Percentiles rank a stretch among this genome's conserved stretches.
These are phyloP conservation scores for Chrysoporthe puriensis DNA, from an alignment of 2,329 filamentous ascomycete species.

Conservation along the genomic window DNA sequence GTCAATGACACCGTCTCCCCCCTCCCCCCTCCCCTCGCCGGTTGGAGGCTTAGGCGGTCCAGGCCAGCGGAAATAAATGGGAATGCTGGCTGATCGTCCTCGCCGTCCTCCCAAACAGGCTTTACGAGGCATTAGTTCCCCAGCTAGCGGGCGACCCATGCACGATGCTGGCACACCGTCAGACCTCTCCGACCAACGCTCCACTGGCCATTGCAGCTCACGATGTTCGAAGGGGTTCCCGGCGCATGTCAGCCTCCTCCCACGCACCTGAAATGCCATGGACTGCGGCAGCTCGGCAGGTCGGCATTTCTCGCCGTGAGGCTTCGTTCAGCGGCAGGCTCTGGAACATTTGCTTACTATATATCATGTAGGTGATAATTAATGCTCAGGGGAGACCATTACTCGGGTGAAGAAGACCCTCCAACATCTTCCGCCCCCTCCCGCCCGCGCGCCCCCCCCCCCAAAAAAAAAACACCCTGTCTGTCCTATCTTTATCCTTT, in stretches of 20 bases:
- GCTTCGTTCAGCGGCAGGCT: no score
- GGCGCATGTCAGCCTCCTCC: no score
- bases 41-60: background rate
- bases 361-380: no score
- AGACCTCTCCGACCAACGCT: background rate
- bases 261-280: background rate
- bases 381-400: no score
- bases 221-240: no score
- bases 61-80: conserved; percentile 14
- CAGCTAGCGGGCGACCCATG: background rate
- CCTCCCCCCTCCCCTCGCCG: background rate
- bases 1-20: no score
- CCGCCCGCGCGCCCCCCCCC: no score
- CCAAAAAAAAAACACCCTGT: background rate
- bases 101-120: background rate
- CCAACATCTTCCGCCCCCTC: no score
- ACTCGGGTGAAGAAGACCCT: no score
- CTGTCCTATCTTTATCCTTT: background rate
- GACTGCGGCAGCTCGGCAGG: no score
- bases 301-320: no score
- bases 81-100: background rate
- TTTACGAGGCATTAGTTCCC: background rate
- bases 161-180: background rate
- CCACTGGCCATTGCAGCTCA: background rate
- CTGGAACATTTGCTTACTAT: no score